These are phyloP conservation scores for Aspergillus bridgeri DNA, from an alignment of 495 filamentous ascomycete genomes.

Conservation along the genomic window DNA sequence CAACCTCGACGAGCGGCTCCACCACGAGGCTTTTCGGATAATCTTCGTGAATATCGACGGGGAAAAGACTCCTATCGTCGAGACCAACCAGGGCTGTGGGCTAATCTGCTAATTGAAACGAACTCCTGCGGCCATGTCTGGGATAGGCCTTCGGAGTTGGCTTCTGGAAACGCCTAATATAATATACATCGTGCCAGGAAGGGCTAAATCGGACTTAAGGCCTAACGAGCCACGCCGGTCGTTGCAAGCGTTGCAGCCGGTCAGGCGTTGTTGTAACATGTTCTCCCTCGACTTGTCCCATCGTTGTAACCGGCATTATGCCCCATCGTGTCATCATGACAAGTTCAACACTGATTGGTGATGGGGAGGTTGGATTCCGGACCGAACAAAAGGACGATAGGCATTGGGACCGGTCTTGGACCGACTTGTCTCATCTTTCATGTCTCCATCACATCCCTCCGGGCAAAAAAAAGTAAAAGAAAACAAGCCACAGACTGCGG, in stretches of 20 bases:
- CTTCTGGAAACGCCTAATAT: constrained; percentile 12
- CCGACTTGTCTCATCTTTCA: neutral
- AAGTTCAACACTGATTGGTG: neutral
- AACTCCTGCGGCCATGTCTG: neutral
- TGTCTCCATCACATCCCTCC: neutral
- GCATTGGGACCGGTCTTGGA: neutral
- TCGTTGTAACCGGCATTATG: no score
- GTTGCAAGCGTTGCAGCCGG: neutral
- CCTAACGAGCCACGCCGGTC: neutral
- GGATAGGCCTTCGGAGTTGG: neutral
- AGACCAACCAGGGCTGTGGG: neutral
- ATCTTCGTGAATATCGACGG: neutral
- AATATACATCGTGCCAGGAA: constrained; percentile 7
- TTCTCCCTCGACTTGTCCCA: neutral
- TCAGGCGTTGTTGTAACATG: neutral
- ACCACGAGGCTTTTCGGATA: neutral
- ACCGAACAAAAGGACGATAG: neutral
- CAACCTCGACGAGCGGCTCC: neutral
- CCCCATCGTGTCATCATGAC: neutral
- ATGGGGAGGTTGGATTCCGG: neutral
- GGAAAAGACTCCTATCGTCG: neutral
- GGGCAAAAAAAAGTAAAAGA: no score
- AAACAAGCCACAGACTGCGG: no score
- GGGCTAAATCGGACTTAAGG: constrained; percentile 9
- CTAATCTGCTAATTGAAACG: neutral